Evolutionary conservation across 176 grass and related monocot species (phyloP), one percentile per base, ranked within the genome.

Genomic region (Aechmea fasciata): DNA sequence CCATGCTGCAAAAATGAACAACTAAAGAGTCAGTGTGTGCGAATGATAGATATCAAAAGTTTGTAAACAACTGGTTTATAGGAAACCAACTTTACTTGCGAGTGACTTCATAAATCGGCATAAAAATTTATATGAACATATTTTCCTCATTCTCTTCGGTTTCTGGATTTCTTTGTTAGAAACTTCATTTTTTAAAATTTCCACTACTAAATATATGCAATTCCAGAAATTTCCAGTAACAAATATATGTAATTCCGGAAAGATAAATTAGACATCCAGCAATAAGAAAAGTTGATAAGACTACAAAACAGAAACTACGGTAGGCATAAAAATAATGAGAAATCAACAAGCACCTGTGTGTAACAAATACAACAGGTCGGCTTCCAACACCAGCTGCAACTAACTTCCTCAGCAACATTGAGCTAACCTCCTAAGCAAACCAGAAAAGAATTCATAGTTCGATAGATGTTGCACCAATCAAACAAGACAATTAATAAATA

Each of bases 351-450:
- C 79, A 92, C 93, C 93, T 97, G 54, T 97, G 93, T 52, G 93
- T 90, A 51, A 97, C 89, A 85, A 97, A 97, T 19, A 97, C 77
- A 85, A 92, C 86, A 78, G 93, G 93, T 20, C 89, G 78, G 51
- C 65, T 85, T 66, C 93, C 93, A 52, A 97, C 87, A 61, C 89
- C 89, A 69, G 93, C 89, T 78, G 78, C 71, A 72, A 83, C 72
- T 73, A 97, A 66, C 68, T 84, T 97, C 77, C 86, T 87, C 51
- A 97, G 62, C 49, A 97, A 78, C 93, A 92, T 87, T 73, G 86
- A 92, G 72, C 93, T 90, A 72, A 97, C 93, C 79, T 97, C 93
- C 93, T 97, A 84, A 47, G 76, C 12, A 81, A 12, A 62, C 20
- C 41, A 68, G 61, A 8, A 17, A 65, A 70, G 59, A 11, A 3